A percentile compares a stretch with the other conserved stretches of the same genome.
Evolutionary conservation across 441 rosid genomes (phyloP).

Genomic region (Corymbia citriodora): DNA sequence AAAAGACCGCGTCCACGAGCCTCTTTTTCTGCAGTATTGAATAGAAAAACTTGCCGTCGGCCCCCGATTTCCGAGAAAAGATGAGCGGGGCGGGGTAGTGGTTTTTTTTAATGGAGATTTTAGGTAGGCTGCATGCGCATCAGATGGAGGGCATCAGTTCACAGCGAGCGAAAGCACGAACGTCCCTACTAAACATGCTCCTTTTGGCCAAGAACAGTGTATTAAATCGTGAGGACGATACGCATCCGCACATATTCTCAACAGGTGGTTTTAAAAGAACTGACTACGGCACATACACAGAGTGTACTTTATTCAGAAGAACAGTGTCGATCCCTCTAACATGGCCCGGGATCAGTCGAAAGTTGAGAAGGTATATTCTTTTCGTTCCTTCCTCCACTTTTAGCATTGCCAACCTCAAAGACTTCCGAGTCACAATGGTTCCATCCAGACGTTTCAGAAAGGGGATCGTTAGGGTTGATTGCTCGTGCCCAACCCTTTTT

Average conservation of each 20-base stretch:
- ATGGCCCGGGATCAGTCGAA: not conserved
- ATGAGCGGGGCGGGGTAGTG: not conserved
- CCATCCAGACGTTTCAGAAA: not conserved
- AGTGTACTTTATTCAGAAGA: not conserved
- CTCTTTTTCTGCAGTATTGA: not conserved
- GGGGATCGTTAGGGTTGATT: not conserved
- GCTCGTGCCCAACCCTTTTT: not conserved
- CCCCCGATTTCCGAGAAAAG: not conserved
- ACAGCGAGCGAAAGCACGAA: not conserved
- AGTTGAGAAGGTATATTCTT: not conserved
- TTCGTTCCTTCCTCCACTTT: not conserved
- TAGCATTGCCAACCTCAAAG: not conserved
- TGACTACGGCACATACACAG: not conserved
- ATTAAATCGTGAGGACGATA: not conserved
- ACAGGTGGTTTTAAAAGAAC: not conserved
- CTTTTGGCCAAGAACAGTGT: not conserved
- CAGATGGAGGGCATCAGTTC: not conserved
- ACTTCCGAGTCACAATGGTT: fast-evolving
- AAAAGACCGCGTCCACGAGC: not conserved
- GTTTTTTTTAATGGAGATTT: not conserved
- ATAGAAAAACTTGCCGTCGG: not conserved
- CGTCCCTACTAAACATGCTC: not conserved
- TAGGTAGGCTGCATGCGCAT: not conserved
- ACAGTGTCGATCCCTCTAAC: not conserved
- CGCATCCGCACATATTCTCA: not conserved